Percentiles rank a stretch among this genome's conserved stretches.
Conservation (phyloP, 2,329 filamentous ascomycete genomes). For the Lomentospora prolificans region DNA sequence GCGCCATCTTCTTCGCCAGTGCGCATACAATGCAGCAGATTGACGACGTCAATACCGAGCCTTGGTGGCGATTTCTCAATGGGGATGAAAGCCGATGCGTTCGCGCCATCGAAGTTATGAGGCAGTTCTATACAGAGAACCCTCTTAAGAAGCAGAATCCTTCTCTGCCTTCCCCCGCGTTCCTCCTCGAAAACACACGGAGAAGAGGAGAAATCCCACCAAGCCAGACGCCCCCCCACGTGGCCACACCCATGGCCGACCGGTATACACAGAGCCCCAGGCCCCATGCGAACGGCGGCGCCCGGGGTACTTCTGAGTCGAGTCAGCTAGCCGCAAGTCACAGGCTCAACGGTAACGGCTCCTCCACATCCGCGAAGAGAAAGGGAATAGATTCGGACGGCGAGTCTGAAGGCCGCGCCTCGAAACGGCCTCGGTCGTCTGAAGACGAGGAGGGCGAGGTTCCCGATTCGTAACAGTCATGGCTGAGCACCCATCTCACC, state of each 20-base stretch:
- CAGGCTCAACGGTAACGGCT: not conserved
- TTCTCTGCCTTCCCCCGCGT: slow-evolving; percentile 42
- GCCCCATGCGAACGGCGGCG: not conserved
- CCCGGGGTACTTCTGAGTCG: not conserved
- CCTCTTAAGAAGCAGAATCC: slow-evolving; percentile 49
- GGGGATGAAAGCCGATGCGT: slow-evolving; percentile 62
- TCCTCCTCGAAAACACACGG: slow-evolving; percentile 46
- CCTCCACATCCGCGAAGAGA: slow-evolving; percentile 2
- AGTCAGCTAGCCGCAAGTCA: not conserved
- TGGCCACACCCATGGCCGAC: not conserved
- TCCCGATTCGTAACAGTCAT: not conserved
- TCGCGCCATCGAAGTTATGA: slow-evolving; percentile 67
- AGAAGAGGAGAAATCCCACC: slow-evolving; percentile 17
- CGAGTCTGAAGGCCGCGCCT: not conserved
- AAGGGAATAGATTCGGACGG: slow-evolving; percentile 5
- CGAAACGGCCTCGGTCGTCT: slow-evolving; percentile 1
- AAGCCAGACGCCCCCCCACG: slow-evolving; percentile 3
- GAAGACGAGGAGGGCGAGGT: slow-evolving; percentile 8
- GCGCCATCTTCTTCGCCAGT: slow-evolving; percentile 78
- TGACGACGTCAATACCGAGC: slow-evolving; percentile 61
- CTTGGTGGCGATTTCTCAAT: slow-evolving; percentile 80
- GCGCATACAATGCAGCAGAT: slow-evolving; percentile 65
- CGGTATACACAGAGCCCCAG: slow-evolving; percentile 2
- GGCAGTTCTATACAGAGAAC: slow-evolving; percentile 56
- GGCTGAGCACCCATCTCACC: no score